These are phyloP conservation scores for Carex cristatella DNA, from an alignment of 176 grass and related monocot genomes.

Conservation along the genomic window DNA sequence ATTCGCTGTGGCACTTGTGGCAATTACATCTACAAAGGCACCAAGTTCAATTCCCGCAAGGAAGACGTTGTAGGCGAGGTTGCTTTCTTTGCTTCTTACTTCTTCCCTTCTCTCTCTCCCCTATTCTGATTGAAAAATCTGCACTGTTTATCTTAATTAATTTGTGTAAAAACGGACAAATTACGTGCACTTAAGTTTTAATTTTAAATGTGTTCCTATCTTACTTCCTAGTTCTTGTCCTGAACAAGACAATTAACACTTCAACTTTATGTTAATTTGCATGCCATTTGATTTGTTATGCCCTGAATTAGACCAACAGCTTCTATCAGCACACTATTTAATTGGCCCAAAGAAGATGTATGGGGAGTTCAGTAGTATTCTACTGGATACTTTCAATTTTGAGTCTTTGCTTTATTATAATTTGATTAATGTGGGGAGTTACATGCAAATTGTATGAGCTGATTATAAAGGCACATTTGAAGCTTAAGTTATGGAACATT, in stretches of 20 bases:
- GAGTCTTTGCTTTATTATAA: background rate
- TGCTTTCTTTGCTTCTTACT: background rate
- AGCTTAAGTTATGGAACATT: background rate
- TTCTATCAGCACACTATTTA: background rate
- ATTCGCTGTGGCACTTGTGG: conserved; percentile 50
- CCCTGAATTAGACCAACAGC: background rate
- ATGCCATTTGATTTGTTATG: background rate
- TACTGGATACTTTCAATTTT: background rate
- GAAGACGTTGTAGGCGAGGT: conserved; percentile 50
- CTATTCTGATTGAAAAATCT: background rate
- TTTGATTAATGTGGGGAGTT: background rate
- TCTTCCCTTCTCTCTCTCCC: background rate
- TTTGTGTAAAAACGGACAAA: background rate
- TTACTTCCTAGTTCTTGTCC: background rate
- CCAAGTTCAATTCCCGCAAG: conserved; percentile 46
- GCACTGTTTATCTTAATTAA: background rate
- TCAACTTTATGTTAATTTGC: background rate
- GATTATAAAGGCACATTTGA: background rate
- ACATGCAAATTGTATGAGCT: background rate
- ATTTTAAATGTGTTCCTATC: background rate
- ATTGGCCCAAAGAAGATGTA: background rate
- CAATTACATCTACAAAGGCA: conserved; percentile 48
- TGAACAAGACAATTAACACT: background rate
- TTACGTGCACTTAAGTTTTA: background rate
- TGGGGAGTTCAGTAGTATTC: background rate